These are phyloP conservation scores for Ophiostoma novo-ulmi DNA, from an alignment of 2,329 filamentous ascomycete genomes.

Conservation along the genomic window DNA sequence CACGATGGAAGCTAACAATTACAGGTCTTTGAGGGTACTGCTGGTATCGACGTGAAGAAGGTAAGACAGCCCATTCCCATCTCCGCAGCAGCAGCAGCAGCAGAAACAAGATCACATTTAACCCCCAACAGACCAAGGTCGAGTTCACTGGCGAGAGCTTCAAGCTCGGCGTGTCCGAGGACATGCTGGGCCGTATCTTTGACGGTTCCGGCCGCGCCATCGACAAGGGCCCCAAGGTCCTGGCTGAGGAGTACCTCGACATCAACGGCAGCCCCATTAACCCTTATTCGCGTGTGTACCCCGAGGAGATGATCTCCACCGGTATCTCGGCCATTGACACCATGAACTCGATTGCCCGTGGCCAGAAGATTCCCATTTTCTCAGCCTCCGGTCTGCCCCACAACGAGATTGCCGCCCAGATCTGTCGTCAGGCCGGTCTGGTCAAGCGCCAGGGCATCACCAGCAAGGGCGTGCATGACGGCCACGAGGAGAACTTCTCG, in stretches of 20 bases:
- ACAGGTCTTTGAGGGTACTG: constrained; percentile 93
- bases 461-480: constrained; percentile 93
- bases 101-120: background rate
- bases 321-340: constrained; percentile 99
- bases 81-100: background rate
- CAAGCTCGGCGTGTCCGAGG: constrained; percentile 97
- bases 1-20: constrained; percentile 30
- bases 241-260: constrained; percentile 96
- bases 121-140: constrained; percentile 69
- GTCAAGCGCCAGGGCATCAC: constrained; percentile 72
- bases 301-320: constrained; percentile 99
- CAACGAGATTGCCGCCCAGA: constrained; percentile 98
- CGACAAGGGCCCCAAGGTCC: constrained; percentile 96
- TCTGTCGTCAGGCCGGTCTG: constrained; percentile 92
- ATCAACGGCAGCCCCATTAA: constrained; percentile 99
- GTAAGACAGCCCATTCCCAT: constrained; percentile 40
- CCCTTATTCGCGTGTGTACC: constrained; percentile 94
- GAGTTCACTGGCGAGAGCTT: constrained; percentile 95
- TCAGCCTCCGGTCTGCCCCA: constrained; percentile 96
- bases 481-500: constrained; percentile 98
- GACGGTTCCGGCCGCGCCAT: constrained; percentile 97
- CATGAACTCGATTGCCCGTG: constrained; percentile 96
- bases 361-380: constrained; percentile 99
- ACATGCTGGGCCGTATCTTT: constrained; percentile 98
- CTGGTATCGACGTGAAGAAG: constrained; percentile 99